Percentiles rank a stretch among this genome's conserved stretches.
These are phyloP conservation scores for Yamadazyma scolyti DNA, from an alignment of 805 yeast species.

Conservation along the genomic window DNA sequence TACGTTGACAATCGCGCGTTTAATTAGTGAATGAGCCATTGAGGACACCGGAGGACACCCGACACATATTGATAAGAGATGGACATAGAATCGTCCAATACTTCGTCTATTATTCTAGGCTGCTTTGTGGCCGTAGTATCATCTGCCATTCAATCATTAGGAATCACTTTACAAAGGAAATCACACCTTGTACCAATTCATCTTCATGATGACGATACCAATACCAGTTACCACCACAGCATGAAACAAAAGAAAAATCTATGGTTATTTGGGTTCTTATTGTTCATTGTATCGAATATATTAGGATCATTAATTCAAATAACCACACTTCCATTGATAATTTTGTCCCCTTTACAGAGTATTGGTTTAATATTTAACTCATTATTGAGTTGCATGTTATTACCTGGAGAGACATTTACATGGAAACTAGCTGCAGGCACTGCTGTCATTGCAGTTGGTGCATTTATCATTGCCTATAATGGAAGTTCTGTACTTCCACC, in stretches of 20 bases:
- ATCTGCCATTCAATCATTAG: constrained; percentile 76
- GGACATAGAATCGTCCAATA: not conserved
- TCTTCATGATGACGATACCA: constrained; percentile 14
- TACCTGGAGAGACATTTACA: constrained; percentile 69
- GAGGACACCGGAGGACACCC: no score
- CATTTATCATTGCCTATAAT: constrained; percentile 70
- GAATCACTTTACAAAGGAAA: constrained; percentile 77
- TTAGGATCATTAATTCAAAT: constrained; percentile 82
- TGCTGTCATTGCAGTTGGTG: constrained; percentile 64
- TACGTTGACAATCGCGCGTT: no score
- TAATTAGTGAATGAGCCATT: no score
- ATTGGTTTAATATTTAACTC: constrained; percentile 87
- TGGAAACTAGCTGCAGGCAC: constrained; percentile 60
- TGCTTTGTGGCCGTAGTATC: constrained; percentile 70
- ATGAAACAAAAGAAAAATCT: constrained; percentile 43
- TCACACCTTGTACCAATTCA: constrained; percentile 53
- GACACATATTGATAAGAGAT: no score
- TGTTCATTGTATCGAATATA: constrained; percentile 71
- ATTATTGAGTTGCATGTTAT: constrained; percentile 56
- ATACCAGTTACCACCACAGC: constrained; percentile 22
- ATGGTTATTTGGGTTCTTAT: constrained; percentile 71
- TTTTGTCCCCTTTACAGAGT: constrained; percentile 80
- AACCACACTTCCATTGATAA: constrained; percentile 75
- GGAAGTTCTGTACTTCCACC: constrained; percentile 43
- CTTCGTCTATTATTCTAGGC: constrained; percentile 46